phyloP scores from a whole-genome alignment of 2,329 filamentous ascomycete genomes.

The Fusarium sp. region DNA sequence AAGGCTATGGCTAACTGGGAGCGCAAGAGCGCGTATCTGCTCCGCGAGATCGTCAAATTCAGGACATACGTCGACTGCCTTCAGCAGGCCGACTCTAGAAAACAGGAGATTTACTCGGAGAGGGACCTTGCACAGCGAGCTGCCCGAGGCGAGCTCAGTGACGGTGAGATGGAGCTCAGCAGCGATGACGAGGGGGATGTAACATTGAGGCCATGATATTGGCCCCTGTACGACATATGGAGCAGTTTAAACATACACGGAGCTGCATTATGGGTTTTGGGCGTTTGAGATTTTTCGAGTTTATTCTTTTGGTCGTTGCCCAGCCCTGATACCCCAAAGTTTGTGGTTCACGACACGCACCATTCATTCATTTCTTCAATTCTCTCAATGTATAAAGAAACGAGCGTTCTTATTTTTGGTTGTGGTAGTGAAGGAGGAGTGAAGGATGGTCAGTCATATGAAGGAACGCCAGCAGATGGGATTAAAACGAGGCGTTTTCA shows the following conservation, averaged over 20 bases:
- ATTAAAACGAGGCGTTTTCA: slow-evolving; percentile 22
- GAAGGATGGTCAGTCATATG: slow-evolving; percentile 9
- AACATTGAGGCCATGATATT: slow-evolving; percentile 49
- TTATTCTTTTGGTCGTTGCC: slow-evolving; percentile 19
- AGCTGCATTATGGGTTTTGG: slow-evolving; percentile 26
- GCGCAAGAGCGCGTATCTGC: slow-evolving; percentile 89
- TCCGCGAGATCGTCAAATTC: slow-evolving; percentile 97
- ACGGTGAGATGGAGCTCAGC: slow-evolving; percentile 53
- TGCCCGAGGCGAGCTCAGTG: slow-evolving; percentile 59
- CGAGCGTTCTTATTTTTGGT: slow-evolving; percentile 13
- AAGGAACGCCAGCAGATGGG: slow-evolving; percentile 3
- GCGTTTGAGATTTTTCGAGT: slow-evolving; percentile 19
- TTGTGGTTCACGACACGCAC: slow-evolving; percentile 29
- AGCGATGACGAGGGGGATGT: slow-evolving; percentile 51
- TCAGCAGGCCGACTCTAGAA: slow-evolving; percentile 75
- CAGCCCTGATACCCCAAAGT: slow-evolving; percentile 41
- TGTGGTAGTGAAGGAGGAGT: not conserved
- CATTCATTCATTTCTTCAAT: slow-evolving; percentile 24
- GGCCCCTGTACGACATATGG: slow-evolving; percentile 25
- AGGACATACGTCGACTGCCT: slow-evolving; percentile 92
- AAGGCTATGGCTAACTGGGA: slow-evolving; percentile 98
- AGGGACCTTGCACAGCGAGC: slow-evolving; percentile 64
- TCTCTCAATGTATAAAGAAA: slow-evolving; percentile 38
- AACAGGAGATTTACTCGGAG: slow-evolving; percentile 77
- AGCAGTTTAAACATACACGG: slow-evolving; percentile 16